Evolutionary conservation across 495 filamentous ascomycete genomes (phyloP), one percentile per base, ranked within the genome.

Genomic region (Tricharina praecox): DNA sequence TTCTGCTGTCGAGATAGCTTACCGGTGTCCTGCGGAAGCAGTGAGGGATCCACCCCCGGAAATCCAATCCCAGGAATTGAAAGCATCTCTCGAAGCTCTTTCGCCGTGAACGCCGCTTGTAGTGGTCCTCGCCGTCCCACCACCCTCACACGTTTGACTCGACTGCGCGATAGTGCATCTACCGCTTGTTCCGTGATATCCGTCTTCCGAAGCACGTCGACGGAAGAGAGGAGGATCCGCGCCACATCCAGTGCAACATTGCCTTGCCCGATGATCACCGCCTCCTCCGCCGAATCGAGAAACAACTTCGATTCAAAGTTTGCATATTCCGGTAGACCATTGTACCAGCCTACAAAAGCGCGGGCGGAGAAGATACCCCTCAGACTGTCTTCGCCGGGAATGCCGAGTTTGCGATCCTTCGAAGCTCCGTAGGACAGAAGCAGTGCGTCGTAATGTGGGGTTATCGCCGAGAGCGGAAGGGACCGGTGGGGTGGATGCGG

Each of bases 301-400:
- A 96, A 73, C n/a, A 94, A 64, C 53, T 74, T 62, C 1, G 34
- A 39, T 4, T 15, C 19, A 2, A 48, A 26, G 1, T 21, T 13
- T 20, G 81, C 73, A 60, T 82, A 81, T 56, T 93, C 81, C 0
- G 90, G 92, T 0, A 93, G 70, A 15, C 92, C 87, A 59, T 96
- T 96, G 64, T 97, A 97, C 90, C 90, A 97, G 13, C 88, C 90
- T 4, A 97, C 92, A 63, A 96, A 97, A 41, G 84, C 81, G 4
- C 90, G 74, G 2, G 90, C 90, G 13, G 86, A 93, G 64, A 84
- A 79, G 28, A 97, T 77, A 33, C 84, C 83, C 9, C 67, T 66
- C 26, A 83, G 53, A 11, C 62, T 63, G 8, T 77, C 66, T 56
- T 97, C 90, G n/a, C 87, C 84, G 0, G 80, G 77, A 34, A 97